phyloP scores from a whole-genome alignment of 2,329 filamentous ascomycete genomes.

The Aspergillus sclerotialis region DNA sequence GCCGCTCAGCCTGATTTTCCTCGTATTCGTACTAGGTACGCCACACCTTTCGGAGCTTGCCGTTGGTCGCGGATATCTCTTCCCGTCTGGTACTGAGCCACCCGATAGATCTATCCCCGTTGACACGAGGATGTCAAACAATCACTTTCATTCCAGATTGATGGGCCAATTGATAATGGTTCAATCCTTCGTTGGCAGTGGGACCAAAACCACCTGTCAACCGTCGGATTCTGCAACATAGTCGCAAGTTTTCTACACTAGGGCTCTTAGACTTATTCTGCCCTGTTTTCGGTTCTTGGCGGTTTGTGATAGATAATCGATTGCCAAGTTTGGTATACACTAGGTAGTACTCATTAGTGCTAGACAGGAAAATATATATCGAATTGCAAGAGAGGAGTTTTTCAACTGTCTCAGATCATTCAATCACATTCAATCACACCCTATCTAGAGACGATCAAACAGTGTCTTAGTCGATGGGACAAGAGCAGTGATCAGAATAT shows the following conservation, averaged over 20 bases:
- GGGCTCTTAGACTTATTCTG: not conserved
- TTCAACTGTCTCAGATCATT: not conserved
- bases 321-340: not conserved
- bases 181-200: not conserved
- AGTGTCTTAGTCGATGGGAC: no score
- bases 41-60: not conserved
- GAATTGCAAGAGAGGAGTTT: no score
- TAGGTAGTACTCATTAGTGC: no score
- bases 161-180: not conserved
- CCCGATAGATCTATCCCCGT: not conserved
- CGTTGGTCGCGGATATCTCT: no score
- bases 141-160: not conserved
- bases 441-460: not conserved
- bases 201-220: not conserved
- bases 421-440: not conserved
- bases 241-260: not conserved
- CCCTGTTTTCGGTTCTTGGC: not conserved
- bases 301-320: not conserved
- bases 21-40: not conserved
- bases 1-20: no score
- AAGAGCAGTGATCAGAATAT: no score
- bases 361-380: no score
- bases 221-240: not conserved
- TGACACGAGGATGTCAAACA: not conserved
- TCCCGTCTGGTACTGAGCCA: not conserved